Evolutionary conservation across 108 stramenopile genomes (phyloP).

Genomic region (Poteriospumella lacustris): DNA sequence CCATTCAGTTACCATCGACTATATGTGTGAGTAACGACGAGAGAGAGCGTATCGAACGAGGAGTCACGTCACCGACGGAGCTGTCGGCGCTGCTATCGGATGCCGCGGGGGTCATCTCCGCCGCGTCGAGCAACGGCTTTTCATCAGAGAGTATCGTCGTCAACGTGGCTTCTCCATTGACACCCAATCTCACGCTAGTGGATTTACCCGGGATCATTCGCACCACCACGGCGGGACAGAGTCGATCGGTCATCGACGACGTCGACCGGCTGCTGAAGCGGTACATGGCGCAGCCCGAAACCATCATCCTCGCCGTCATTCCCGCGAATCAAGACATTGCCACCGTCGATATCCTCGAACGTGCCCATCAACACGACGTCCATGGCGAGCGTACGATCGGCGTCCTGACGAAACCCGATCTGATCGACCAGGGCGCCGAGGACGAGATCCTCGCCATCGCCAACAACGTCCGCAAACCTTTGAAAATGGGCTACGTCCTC

Average conservation of each 20-base stretch:
- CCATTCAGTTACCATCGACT: background rate
- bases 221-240: background rate
- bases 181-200: background rate
- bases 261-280: background rate
- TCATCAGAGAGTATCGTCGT: background rate
- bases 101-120: background rate
- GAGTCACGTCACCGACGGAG: background rate
- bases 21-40: background rate
- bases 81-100: background rate
- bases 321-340: conserved; percentile 20
- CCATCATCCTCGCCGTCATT: conserved; percentile 12
- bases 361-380: conserved; percentile 51
- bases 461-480: conserved; percentile 42
- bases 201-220: conserved; percentile 22
- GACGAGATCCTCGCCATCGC: conserved; percentile 42
- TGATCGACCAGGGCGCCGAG: conserved; percentile 56
- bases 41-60: background rate
- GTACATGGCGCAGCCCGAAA: background rate
- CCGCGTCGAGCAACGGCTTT: background rate
- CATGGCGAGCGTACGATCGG: conserved; percentile 66
- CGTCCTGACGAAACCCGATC: conserved; percentile 80
- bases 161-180: background rate
- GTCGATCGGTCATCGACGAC: background rate
- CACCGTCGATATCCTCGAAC: background rate
- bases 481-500: conserved; percentile 44